phyloP scores from a whole-genome alignment of 1,139 yeast species.

The Eremothecium gossypii region DNA sequence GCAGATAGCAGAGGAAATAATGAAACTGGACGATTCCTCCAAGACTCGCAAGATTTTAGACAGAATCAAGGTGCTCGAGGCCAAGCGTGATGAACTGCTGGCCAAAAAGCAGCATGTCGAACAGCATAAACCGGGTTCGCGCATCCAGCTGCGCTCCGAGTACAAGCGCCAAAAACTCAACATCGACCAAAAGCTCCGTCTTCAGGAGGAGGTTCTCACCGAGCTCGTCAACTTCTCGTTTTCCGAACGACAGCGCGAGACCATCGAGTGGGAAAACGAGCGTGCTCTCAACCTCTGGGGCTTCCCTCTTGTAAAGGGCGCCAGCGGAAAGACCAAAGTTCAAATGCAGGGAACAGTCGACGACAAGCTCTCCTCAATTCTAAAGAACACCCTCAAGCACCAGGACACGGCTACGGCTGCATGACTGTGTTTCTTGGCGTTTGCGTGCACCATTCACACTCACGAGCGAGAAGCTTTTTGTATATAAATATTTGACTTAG shows the following conservation, averaged over 20 bases:
- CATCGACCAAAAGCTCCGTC: slow-evolving; percentile 15
- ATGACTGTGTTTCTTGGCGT: neutral
- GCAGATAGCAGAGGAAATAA: slow-evolving; percentile 27
- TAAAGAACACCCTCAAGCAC: slow-evolving; percentile 4
- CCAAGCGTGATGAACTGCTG: slow-evolving; percentile 20
- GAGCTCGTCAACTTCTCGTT: slow-evolving; percentile 14
- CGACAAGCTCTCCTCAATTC: slow-evolving; percentile 4
- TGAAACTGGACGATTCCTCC: slow-evolving; percentile 26
- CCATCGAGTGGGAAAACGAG: slow-evolving; percentile 24
- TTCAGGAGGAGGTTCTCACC: slow-evolving; percentile 20
- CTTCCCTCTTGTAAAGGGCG: slow-evolving; percentile 20
- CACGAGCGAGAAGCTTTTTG: too few relatives aligned
- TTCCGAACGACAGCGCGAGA: slow-evolving; percentile 12
- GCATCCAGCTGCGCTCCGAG: slow-evolving; percentile 19
- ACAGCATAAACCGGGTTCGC: slow-evolving; percentile 14
- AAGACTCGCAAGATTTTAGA: slow-evolving; percentile 22
- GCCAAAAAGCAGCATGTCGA: slow-evolving; percentile 14
- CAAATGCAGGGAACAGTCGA: slow-evolving; percentile 11
- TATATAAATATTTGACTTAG: too few relatives aligned
- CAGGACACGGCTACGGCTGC: slow-evolving; percentile 4
- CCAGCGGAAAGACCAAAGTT: slow-evolving; percentile 16
- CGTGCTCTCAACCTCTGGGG: slow-evolving; percentile 19
- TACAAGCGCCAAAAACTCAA: slow-evolving; percentile 14
- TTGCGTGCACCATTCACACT: neutral
- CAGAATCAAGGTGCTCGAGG: slow-evolving; percentile 21